phyloP scores from a whole-genome alignment of 441 rosid genomes.

The Pelargonium cotyledonis region DNA sequence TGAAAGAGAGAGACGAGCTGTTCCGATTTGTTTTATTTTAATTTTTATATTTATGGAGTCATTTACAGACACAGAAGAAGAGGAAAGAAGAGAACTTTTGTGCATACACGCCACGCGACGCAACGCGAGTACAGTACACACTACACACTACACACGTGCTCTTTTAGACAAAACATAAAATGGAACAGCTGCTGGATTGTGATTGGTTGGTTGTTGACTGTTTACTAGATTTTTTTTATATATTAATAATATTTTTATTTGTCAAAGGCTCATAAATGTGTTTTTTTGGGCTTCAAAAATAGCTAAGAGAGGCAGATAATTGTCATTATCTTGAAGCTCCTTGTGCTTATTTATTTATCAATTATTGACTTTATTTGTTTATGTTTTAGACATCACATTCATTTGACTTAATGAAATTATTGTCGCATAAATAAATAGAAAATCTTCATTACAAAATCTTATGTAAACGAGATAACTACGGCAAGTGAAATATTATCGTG shows the following conservation, averaged over 20 bases:
- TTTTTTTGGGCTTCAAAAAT: background rate
- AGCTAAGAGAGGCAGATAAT: background rate
- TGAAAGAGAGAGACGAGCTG: background rate
- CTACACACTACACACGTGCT: background rate
- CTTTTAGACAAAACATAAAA: background rate
- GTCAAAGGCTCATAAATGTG: background rate
- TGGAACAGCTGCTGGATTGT: background rate
- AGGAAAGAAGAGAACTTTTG: background rate
- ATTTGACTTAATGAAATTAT: too few relatives aligned
- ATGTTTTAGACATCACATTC: too few relatives aligned
- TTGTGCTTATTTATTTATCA: too few relatives aligned
- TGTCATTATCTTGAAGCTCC: too few relatives aligned
- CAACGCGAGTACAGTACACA: background rate
- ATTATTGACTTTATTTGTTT: too few relatives aligned
- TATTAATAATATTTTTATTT: background rate
- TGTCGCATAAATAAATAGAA: too few relatives aligned
- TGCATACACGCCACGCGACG: conserved; percentile 7
- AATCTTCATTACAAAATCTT: too few relatives aligned
- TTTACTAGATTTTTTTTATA: background rate
- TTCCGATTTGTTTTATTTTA: background rate
- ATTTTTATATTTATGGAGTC: background rate
- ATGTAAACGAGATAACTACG: too few relatives aligned
- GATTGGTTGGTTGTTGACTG: background rate
- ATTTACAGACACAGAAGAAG: background rate
- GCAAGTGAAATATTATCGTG: too few relatives aligned